Conservation (phyloP, 345 rosid genomes). For the Boechera stricta region DNA sequence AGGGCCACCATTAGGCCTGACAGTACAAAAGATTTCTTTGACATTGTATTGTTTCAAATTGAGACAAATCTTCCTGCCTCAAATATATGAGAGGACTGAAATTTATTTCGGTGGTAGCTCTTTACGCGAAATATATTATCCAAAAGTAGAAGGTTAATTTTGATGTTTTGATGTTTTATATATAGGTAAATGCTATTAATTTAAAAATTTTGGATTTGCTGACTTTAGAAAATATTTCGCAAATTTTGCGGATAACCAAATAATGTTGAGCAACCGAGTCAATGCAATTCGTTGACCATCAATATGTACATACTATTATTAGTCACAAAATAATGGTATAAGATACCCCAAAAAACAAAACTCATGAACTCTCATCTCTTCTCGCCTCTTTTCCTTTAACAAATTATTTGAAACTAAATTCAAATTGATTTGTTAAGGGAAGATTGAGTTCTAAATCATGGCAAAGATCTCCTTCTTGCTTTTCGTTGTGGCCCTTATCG, state of each 20-base stretch:
- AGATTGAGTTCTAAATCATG: slow-evolving; percentile 29
- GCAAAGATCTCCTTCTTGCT: slow-evolving; percentile 42
- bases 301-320: slow-evolving; percentile 22
- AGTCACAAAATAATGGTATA: slow-evolving; percentile 27
- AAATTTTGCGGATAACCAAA: slow-evolving; percentile 29
- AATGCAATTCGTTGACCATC: slow-evolving; percentile 20
- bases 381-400: slow-evolving; percentile 43
- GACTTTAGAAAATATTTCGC: slow-evolving; percentile 13
- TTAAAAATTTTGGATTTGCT: background rate
- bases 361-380: slow-evolving; percentile 27
- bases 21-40: background rate
- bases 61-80: slow-evolving; percentile 1
- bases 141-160: slow-evolving; percentile 19
- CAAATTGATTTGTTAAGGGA: slow-evolving; percentile 44
- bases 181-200: slow-evolving; percentile 18
- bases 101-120: background rate
- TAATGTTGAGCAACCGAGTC: slow-evolving; percentile 7
- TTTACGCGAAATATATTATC: background rate
- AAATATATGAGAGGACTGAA: slow-evolving; percentile 12
- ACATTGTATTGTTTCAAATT: slow-evolving; percentile 33
- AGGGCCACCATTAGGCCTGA: slow-evolving; percentile 17
- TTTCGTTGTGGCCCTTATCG: slow-evolving; percentile 19
- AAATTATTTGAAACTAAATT: slow-evolving; percentile 39
- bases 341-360: background rate
- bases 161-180: background rate